Conservation (phyloP, 2,329 filamentous ascomycete genomes). For the Aspergillus sp. region DNA sequence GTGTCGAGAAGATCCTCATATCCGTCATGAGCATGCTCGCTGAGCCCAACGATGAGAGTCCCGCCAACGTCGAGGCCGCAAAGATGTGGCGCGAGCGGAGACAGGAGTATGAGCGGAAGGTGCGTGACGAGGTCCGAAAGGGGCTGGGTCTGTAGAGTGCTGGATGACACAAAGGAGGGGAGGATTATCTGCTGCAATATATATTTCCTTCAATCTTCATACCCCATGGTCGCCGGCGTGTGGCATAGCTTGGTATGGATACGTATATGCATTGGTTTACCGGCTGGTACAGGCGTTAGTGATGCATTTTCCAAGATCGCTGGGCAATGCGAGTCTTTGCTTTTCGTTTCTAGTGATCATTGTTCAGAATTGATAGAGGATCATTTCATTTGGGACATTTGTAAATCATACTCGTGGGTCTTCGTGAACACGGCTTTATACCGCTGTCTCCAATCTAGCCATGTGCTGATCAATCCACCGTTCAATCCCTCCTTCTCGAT, state of each 20-base stretch:
- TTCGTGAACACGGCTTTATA: no score
- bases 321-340: background rate
- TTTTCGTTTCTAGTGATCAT: background rate
- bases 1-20: slow-evolving; percentile 95
- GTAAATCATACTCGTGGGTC: no score
- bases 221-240: slow-evolving; percentile 1
- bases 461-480: slow-evolving; percentile 44
- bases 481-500: slow-evolving; percentile 41
- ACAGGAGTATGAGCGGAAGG: slow-evolving; percentile 79
- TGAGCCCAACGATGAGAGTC: slow-evolving; percentile 94
- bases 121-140: slow-evolving; percentile 76
- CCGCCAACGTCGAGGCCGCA: slow-evolving; percentile 92
- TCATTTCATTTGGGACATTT: no score
- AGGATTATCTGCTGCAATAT: background rate
- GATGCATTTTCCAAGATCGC: slow-evolving; percentile 2
- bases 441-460: slow-evolving; percentile 6
- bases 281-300: slow-evolving; percentile 1
- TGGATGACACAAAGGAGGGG: background rate
- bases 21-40: slow-evolving; percentile 98
- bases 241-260: slow-evolving; percentile 9
- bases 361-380: no score
- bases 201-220: background rate
- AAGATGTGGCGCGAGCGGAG: slow-evolving; percentile 92
- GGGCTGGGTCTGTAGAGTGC: slow-evolving; percentile 67
- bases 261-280: slow-evolving; percentile 1